Conservation (phyloP, 2,329 filamentous ascomycete genomes). For the Aureobasidium sp. region DNA sequence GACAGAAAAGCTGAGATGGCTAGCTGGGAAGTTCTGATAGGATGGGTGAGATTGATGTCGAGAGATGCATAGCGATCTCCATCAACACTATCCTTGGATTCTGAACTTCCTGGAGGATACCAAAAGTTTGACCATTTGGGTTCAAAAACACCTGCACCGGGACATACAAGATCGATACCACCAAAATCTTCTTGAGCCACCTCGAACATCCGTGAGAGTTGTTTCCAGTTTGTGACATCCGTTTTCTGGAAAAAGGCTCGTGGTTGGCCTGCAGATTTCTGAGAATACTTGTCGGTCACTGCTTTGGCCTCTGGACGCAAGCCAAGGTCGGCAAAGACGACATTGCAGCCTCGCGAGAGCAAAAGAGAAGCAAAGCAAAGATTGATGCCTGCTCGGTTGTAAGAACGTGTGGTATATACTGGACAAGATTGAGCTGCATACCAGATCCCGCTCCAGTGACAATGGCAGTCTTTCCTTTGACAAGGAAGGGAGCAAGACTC, state of each 20-base stretch:
- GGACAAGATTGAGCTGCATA: conserved; percentile 16
- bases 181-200: conserved; percentile 44
- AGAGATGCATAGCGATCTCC: conserved; percentile 33
- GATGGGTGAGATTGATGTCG: conserved; percentile 44
- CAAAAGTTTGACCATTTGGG: conserved; percentile 44
- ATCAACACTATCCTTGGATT: conserved; percentile 29
- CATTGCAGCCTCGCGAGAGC: conserved; percentile 39
- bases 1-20: conserved; percentile 41
- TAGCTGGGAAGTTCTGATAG: conserved; percentile 41
- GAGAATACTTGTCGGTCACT: conserved; percentile 33
- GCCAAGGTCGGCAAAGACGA: conserved; percentile 42
- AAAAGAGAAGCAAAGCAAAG: conserved; percentile 40
- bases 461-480: conserved; percentile 41
- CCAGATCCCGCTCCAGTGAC: conserved; percentile 43
- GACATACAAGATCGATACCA: conserved; percentile 40
- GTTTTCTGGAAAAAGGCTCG: conserved; percentile 38
- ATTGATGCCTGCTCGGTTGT: conserved; percentile 37
- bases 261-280: conserved; percentile 22
- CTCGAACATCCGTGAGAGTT: conserved; percentile 44
- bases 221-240: conserved; percentile 44
- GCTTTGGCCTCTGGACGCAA: conserved; percentile 42
- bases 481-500: conserved; percentile 27
- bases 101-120: conserved; percentile 36
- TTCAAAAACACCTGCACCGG: conserved; percentile 43
- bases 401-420: neutral